Evolutionary conservation across 805 yeast species (phyloP), one percentile per base, ranked within the genome.

Genomic region (Yarrowia sp.): DNA sequence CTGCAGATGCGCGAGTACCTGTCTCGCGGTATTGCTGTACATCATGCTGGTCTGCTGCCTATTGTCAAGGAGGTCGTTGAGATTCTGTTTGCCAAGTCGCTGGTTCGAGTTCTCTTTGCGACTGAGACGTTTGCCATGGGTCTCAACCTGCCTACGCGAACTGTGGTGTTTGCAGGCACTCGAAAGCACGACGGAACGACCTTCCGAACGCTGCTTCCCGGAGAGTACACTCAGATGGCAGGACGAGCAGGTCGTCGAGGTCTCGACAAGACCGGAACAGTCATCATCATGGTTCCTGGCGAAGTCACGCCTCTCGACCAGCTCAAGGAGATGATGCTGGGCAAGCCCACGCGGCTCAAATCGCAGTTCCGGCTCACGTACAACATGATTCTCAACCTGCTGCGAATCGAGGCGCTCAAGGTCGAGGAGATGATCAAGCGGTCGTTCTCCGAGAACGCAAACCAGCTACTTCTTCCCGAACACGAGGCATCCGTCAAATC

Each of bases 81-180:
- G 74, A 92, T 94, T 62, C 74, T 94, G 51, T 94, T 94, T 76
- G 85, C 97, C 0, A 86, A 84, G 67, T 86, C 96, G 0, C 78
- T 93, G 60, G 88, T 94, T 42, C 91, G 91, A 72, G 94, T 93
- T 1, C 76, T 94, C 59, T 94, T 94, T 77, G 98, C 99, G 0
- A 94, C 99, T 0, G 99, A 94, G 73, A 94, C 99, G 0, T 93
- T 94, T 78, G 98, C 99, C 6, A 94, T 94, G 98, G 99, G 99
- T 10, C 81, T 94, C 71, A 94, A 94, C 71, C 78, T 94, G 70
- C 99, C 99, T 12, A 93, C 99, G 0, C 85, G 97, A 76, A 94
- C 99, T 0, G 99, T 94, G 33, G 92, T 93, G 0, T 94, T 94
- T 72, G 83, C 90, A 65, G 90, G 87, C 49, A 77, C 87, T 53